Conservation (phyloP, 805 yeast species). For the Teunomyces kruisii region DNA sequence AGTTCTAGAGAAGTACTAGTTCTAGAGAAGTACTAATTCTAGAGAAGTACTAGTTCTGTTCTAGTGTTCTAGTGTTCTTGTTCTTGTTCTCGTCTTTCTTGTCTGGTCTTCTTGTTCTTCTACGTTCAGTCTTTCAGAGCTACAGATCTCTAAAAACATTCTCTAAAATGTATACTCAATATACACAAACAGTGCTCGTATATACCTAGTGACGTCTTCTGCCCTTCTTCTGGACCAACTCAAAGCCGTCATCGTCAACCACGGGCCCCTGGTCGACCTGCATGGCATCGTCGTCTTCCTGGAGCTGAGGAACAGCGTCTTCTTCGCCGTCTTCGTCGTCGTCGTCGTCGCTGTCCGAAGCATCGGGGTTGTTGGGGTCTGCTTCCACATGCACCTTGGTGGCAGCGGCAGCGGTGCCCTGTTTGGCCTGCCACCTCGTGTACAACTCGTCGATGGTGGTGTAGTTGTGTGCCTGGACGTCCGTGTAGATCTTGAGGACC, state of each 20-base stretch:
- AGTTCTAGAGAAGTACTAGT: too few species aligned
- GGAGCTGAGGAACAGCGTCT: slow-evolving; percentile 24
- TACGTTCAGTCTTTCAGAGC: too few species aligned
- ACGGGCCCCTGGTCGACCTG: slow-evolving; percentile 53
- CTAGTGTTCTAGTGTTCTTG: too few species aligned
- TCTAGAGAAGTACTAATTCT: too few species aligned
- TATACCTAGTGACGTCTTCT: slow-evolving; percentile 22
- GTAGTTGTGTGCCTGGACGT: slow-evolving; percentile 56
- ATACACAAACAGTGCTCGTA: background rate
- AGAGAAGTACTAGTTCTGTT: too few species aligned
- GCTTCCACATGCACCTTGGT: slow-evolving; percentile 48
- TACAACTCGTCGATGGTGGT: slow-evolving; percentile 59
- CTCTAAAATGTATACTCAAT: slow-evolving; percentile 2
- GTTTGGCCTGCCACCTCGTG: slow-evolving; percentile 55
- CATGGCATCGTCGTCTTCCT: slow-evolving; percentile 34
- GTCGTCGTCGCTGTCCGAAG: slow-evolving; percentile 45
- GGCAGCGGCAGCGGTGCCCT: slow-evolving; percentile 31
- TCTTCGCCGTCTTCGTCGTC: slow-evolving; percentile 50
- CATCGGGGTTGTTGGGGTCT: slow-evolving; percentile 66
- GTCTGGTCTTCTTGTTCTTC: too few species aligned
- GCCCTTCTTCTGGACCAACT: slow-evolving; percentile 77
- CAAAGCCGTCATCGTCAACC: slow-evolving; percentile 94
- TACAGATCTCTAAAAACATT: too few species aligned
- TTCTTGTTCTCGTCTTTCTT: too few species aligned
- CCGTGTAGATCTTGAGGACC: slow-evolving; percentile 64